These are phyloP conservation scores for Silene latifolia DNA, from an alignment of 148 eudicot species.

Conservation along the genomic window DNA sequence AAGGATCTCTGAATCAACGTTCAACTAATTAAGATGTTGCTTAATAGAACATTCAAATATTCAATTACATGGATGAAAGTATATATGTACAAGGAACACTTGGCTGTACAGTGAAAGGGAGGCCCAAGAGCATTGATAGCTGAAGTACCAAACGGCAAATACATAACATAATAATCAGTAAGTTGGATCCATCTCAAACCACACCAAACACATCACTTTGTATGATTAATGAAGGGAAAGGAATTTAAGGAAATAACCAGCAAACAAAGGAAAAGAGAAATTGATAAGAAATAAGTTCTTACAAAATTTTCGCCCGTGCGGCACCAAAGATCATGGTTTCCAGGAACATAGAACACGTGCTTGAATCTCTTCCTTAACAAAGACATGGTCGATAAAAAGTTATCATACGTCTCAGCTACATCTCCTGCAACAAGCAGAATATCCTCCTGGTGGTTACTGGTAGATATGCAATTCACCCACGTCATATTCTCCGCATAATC, in stretches of 20 bases:
- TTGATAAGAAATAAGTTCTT: constrained; percentile 19
- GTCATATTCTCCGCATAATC: constrained; percentile 66
- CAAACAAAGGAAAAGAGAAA: background rate
- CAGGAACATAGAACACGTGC: constrained; percentile 61
- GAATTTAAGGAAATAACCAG: too few relatives aligned
- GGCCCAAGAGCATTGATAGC: background rate
- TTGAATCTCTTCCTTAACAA: constrained; percentile 48
- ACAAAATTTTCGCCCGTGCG: constrained; percentile 42
- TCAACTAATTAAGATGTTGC: background rate
- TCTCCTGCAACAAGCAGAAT: constrained; percentile 68
- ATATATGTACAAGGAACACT: background rate
- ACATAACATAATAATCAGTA: background rate
- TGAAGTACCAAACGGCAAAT: background rate
- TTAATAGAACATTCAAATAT: background rate
- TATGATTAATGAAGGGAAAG: background rate
- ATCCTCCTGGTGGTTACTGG: constrained; percentile 31
- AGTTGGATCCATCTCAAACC: background rate
- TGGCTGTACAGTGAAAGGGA: too few relatives aligned
- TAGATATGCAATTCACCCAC: constrained; percentile 49
- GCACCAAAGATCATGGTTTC: constrained; percentile 78
- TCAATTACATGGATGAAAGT: background rate
- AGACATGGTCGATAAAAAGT: constrained; percentile 52
- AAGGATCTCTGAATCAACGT: too few relatives aligned
- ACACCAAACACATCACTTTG: background rate
- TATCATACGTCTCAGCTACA: constrained; percentile 55